Evolutionary conservation across 441 rosid genomes (phyloP).

Genomic region (Eugenia klotzschiana): DNA sequence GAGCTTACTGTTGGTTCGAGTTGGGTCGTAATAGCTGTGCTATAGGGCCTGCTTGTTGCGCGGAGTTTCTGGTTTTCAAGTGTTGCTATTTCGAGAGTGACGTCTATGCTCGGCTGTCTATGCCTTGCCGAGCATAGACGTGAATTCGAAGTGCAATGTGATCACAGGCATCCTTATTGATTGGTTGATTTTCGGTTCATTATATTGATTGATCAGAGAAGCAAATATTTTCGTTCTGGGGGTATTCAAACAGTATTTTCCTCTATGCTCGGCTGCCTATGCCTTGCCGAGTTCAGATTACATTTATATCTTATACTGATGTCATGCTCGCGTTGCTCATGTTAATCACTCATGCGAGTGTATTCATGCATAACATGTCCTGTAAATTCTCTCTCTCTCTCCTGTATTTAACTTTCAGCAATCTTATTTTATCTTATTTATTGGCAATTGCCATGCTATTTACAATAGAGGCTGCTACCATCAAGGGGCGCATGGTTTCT

Average conservation of each 20-base stretch:
- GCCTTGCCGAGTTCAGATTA: background rate
- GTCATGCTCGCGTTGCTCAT: background rate
- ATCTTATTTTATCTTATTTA: background rate
- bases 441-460: background rate
- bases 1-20: background rate
- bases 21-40: background rate
- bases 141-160: no score
- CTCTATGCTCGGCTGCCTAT: background rate
- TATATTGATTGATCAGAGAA: background rate
- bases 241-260: background rate
- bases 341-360: background rate
- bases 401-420: background rate
- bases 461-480: background rate
- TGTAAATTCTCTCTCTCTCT: background rate
- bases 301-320: background rate
- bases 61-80: background rate
- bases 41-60: background rate
- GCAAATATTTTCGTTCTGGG: background rate
- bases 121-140: no score
- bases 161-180: background rate
- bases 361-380: background rate
- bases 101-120: no score
- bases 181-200: background rate
- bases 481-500: constrained; percentile 21
- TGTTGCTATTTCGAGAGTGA: background rate